Evolutionary conservation across 768 basidiomycete species (phyloP).

Genomic region (Termitomyces sp.): DNA sequence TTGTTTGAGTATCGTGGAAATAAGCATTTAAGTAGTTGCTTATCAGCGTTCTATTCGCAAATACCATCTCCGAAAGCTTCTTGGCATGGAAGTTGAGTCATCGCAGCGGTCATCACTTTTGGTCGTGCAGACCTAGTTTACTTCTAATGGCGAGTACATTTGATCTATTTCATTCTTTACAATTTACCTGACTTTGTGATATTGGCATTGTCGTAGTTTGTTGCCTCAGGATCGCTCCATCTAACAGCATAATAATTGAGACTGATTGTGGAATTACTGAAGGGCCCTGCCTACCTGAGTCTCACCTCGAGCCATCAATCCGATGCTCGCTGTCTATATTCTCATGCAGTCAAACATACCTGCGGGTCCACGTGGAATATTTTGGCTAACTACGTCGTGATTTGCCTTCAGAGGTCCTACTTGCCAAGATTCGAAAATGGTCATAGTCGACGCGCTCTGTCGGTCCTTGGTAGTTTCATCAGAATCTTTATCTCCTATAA

Average conservation of each 20-base stretch:
- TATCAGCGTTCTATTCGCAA: not conserved
- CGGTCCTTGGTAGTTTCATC: not conserved
- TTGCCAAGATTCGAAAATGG: not conserved
- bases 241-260: not conserved
- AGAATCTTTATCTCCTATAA: not conserved
- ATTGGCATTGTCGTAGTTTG: not conserved
- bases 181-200: not conserved
- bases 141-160: not conserved
- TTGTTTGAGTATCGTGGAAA: not conserved
- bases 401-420: not conserved
- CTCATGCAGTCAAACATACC: not conserved
- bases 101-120: not conserved
- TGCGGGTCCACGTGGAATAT: not conserved
- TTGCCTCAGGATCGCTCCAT: not conserved
- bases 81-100: not conserved
- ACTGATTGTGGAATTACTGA: not conserved
- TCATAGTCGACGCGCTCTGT: not conserved
- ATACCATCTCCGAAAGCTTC: not conserved
- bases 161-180: not conserved
- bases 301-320: not conserved
- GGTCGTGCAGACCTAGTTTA: not conserved
- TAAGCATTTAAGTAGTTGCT: not conserved
- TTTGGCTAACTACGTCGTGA: not conserved
- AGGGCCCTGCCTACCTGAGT: not conserved
- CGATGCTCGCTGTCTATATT: not conserved